A percentile compares a stretch with the other conserved stretches of the same genome.
phyloP scores from a whole-genome alignment of 768 basidiomycete genomes.

The Floccularia luteovirens region DNA sequence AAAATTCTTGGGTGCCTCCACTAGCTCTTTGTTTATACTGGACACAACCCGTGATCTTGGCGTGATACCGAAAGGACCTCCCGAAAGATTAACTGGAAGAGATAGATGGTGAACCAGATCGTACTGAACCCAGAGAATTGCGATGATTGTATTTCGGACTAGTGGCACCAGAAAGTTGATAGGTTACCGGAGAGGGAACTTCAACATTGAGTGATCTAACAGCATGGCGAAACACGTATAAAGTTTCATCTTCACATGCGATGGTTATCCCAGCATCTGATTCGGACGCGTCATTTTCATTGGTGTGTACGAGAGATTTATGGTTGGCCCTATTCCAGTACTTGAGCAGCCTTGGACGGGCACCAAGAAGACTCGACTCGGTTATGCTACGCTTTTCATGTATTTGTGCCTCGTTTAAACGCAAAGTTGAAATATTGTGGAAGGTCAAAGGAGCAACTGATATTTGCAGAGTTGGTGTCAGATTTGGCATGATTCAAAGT shows the following conservation, averaged over 20 bases:
- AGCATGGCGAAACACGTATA: constrained; percentile 30
- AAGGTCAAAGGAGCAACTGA: constrained; percentile 32
- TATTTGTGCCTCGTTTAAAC: constrained; percentile 6
- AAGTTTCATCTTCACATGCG: constrained; percentile 35
- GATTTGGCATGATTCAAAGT: no score
- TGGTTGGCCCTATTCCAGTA: constrained; percentile 15
- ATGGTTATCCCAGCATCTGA: constrained; percentile 24
- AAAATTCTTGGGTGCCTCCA: constrained; percentile 70
- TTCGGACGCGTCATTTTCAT: constrained; percentile 7
- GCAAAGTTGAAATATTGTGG: constrained; percentile 12
- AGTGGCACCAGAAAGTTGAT: constrained; percentile 11
- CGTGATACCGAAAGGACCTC: constrained; percentile 44
- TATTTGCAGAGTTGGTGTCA: no score
- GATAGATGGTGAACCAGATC: constrained; percentile 29
- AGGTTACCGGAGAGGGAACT: constrained; percentile 8
- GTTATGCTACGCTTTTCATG: constrained; percentile 10
- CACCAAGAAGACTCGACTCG: constrained; percentile 22
- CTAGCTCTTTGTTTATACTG: constrained; percentile 61
- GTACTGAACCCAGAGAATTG: constrained; percentile 19
- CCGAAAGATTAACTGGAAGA: constrained; percentile 20
- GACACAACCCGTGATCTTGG: constrained; percentile 60
- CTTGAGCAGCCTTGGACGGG: constrained; percentile 21
- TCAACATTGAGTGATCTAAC: constrained; percentile 8
- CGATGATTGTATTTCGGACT: constrained; percentile 11
- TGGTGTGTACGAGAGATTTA: constrained; percentile 1